Evolutionary conservation across 2,329 filamentous ascomycete genomes (phyloP), one percentile per base, ranked within the genome.

Genomic region (Calcarisporium arbuscula): DNA sequence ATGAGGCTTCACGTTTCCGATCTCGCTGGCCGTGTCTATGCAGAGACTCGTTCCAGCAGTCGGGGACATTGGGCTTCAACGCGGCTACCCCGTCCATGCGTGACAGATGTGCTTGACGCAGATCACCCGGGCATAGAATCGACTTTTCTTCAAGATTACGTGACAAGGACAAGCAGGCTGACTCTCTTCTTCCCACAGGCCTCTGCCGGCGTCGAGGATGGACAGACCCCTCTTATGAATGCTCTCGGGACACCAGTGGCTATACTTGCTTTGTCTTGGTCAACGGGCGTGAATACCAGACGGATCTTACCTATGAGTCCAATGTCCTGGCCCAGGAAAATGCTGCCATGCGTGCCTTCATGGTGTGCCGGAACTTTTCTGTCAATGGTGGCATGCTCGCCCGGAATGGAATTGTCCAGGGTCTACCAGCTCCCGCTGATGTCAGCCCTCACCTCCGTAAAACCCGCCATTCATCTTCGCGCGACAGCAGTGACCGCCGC

Each of bases 321-420:
- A 85, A 90, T 57, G 69, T 76, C 31, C 71, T 94, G 46, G 90
- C 90, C 30, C 85, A 88, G 55, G 89, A 96, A 61, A 92, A 90
- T 52, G 90, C 90, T 18, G 90, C 90, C 41, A 94, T 94, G 77
- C 84, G 88, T 43, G 90, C 90, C 38, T 96, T 95, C 64, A 90
- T 95, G 78, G 92, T 95, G 48, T 95, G 90, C 70, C 83, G 88
- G 45, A 95, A 95, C 71, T 95, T 95, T 65, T 94, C 87, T 36
- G 85, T 94, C 60, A 95, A 95, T 57, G 88, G 94, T 51, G 90
- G 90, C 57, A 95, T 94, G 87, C 68, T 81, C 44, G 77, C 77
- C 43, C 73, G 77, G 45, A 82, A 81, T 52, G 77, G 77, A 28
- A 79, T 81, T 43, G 76, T 82, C 43, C 77, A 82, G 59, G 77